These are phyloP conservation scores for Tuber indicum DNA, from an alignment of 495 filamentous ascomycete species.

Conservation along the genomic window DNA sequence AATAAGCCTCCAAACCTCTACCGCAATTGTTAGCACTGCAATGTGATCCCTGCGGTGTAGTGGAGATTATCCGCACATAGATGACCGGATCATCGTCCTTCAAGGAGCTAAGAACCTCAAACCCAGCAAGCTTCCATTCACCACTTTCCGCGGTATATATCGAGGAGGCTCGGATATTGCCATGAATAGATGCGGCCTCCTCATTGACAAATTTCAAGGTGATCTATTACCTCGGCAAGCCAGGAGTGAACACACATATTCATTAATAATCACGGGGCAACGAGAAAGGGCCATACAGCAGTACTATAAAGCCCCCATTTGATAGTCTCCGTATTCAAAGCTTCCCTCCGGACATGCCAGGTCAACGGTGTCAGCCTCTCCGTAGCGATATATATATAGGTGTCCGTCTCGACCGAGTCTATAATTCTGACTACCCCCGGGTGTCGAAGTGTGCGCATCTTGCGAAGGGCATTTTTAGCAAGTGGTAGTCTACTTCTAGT, in stretches of 20 bases:
- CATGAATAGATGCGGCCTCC: slow-evolving; percentile 85
- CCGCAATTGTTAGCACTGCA: slow-evolving; percentile 5
- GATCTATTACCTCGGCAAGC: slow-evolving; percentile 49
- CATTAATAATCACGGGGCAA: not conserved
- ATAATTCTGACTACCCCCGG: slow-evolving; percentile 88
- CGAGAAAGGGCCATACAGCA: slow-evolving; percentile 51
- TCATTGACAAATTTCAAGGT: slow-evolving; percentile 94
- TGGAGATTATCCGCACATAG: slow-evolving; percentile 56
- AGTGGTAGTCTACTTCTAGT: slow-evolving; percentile 75
- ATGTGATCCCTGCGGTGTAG: not conserved
- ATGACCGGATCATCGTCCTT: slow-evolving; percentile 91
- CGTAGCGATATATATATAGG: slow-evolving; percentile 89
- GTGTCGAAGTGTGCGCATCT: slow-evolving; percentile 83
- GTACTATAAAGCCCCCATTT: slow-evolving; percentile 91
- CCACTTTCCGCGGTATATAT: slow-evolving; percentile 90
- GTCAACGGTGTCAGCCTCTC: slow-evolving; percentile 76
- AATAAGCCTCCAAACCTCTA: slow-evolving; percentile 80
- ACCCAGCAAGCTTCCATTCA: slow-evolving; percentile 93
- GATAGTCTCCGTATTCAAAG: slow-evolving; percentile 74
- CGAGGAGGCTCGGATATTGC: slow-evolving; percentile 72
- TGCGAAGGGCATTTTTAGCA: slow-evolving; percentile 85
- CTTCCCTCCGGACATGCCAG: slow-evolving; percentile 80
- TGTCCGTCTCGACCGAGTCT: slow-evolving; percentile 92
- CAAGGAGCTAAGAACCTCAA: slow-evolving; percentile 87
- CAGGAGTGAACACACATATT: slow-evolving; percentile 19